Evolutionary conservation across 768 basidiomycete species (phyloP).

Genomic region (Phaeolepiota aurea): DNA sequence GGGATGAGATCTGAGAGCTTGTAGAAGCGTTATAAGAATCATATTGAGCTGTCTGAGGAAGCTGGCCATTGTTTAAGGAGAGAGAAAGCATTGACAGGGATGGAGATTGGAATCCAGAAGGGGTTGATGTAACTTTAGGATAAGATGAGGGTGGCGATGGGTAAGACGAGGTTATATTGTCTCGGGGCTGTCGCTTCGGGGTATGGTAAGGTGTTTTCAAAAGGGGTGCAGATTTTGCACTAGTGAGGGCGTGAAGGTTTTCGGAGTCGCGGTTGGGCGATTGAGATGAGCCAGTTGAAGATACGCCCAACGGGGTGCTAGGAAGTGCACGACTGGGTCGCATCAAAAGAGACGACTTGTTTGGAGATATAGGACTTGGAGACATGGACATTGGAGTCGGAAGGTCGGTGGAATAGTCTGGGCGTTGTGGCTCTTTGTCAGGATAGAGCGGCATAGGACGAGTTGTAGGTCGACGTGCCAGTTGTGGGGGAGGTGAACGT

Average conservation of each 20-base stretch:
- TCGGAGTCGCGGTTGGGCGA: no score
- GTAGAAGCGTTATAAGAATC: not conserved
- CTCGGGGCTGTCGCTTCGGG: not conserved
- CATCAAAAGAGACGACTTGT: slow-evolving; percentile 1
- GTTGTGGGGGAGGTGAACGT: not conserved
- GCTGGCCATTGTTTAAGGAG: not conserved
- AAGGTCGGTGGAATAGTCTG: not conserved
- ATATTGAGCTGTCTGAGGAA: not conserved
- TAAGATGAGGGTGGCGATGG: slow-evolving; percentile 7
- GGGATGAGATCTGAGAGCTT: not conserved
- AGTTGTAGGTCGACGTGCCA: not conserved
- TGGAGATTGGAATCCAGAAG: slow-evolving; percentile 1
- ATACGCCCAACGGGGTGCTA: not conserved
- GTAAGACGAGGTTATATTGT: slow-evolving; percentile 2
- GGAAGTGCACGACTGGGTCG: not conserved
- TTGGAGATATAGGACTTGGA: no score
- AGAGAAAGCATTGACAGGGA: not conserved
- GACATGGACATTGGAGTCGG: not conserved
- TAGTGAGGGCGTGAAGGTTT: not conserved
- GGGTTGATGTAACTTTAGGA: slow-evolving; percentile 2
- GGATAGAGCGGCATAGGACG: not conserved
- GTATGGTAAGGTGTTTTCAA: not conserved
- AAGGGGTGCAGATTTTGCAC: not conserved
- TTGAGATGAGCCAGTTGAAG: not conserved
- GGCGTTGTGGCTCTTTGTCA: not conserved